Evolutionary conservation across 208 protist genomes (phyloP).

Genomic region (Crithidia sp.): DNA sequence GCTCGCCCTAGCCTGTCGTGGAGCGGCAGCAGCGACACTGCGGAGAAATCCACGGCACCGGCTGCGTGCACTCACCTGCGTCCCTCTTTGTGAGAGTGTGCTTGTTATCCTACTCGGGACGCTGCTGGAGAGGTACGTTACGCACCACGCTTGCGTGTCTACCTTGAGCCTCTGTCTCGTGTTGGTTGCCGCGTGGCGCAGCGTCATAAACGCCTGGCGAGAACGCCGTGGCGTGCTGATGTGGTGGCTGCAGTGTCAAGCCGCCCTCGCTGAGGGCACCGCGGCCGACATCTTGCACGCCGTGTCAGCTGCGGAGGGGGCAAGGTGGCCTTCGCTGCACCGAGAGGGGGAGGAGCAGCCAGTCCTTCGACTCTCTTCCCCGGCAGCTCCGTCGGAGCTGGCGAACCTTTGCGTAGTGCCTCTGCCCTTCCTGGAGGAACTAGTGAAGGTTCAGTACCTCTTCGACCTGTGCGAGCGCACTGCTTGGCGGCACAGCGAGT

Average conservation of each 20-base stretch:
- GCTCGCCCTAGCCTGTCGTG: not conserved
- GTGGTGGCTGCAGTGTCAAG: slow-evolving; percentile 20
- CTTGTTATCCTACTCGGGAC: not conserved
- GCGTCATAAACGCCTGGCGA: not conserved
- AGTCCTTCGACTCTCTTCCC: too few relatives aligned
- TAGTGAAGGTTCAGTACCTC: slow-evolving; percentile 12
- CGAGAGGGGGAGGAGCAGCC: not conserved
- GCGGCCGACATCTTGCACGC: slow-evolving; percentile 7
- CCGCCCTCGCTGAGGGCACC: slow-evolving; percentile 15
- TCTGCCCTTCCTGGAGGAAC: slow-evolving; percentile 21
- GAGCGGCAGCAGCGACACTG: not conserved
- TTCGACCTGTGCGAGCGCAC: slow-evolving; percentile 5
- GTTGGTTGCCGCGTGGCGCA: not conserved
- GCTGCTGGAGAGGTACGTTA: not conserved
- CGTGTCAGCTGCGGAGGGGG: not conserved
- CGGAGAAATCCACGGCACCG: not conserved
- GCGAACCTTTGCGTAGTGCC: slow-evolving; percentile 3
- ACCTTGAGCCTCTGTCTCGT: not conserved
- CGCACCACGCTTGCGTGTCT: not conserved
- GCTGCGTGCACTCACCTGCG: not conserved
- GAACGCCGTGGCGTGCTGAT: not conserved
- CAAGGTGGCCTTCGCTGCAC: not conserved
- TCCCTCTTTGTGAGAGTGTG: not conserved
- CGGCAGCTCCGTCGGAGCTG: not conserved
- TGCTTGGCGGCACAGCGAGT: not conserved